Conservation (phyloP, 306 rosid species). For the Trifolium dubium region DNA sequence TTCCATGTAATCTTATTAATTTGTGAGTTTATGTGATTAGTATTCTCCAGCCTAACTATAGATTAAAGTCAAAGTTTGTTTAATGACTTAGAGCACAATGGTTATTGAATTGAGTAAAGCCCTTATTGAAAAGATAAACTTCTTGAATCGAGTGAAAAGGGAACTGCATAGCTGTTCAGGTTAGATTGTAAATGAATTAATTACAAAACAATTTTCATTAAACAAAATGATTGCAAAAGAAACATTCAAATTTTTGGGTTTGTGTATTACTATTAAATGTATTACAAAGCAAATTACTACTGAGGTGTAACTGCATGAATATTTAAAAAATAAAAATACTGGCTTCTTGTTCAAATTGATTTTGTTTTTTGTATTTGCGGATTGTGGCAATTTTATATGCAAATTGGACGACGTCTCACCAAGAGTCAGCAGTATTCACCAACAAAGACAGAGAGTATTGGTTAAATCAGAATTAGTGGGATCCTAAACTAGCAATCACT, state of each 20-base stretch:
- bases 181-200: constrained; percentile 9
- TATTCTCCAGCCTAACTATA: background rate
- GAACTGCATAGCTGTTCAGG: constrained; percentile 7
- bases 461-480: constrained; percentile 3
- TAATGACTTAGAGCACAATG: constrained; percentile 4
- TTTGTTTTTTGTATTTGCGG: background rate
- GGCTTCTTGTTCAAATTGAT: too few relatives aligned
- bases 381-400: background rate
- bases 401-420: background rate
- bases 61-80: constrained; percentile 19
- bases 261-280: background rate
- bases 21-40: constrained; percentile 4
- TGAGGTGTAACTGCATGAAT: too few relatives aligned
- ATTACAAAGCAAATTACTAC: background rate
- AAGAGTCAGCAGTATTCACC: background rate
- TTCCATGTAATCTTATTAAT: constrained; percentile 17
- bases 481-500: background rate
- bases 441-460: background rate
- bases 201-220: constrained; percentile 10
- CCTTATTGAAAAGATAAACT: constrained; percentile 18
- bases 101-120: constrained; percentile 5
- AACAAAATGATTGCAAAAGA: background rate
- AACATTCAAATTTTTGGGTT: constrained; percentile 1
- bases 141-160: background rate
- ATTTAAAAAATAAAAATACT: too few relatives aligned